These are phyloP conservation scores for Ceratobasidium sp. DNA, from an alignment of 1,284 basidiomycete genomes.

Conservation along the genomic window DNA sequence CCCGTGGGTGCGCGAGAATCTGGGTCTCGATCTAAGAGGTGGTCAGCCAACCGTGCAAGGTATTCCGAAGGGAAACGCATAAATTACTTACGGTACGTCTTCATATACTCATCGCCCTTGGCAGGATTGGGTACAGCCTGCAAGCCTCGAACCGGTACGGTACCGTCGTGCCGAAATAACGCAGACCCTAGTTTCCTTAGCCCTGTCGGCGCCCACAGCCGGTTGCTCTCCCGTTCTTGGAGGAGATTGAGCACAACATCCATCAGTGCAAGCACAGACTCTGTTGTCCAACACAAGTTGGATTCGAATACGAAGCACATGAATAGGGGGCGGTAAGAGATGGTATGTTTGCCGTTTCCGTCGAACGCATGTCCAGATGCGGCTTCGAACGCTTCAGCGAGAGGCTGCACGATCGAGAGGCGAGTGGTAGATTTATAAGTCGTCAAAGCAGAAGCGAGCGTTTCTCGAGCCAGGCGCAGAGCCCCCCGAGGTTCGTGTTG, in stretches of 20 bases:
- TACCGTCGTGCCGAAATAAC: constrained; percentile 44
- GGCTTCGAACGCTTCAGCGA: constrained; percentile 50
- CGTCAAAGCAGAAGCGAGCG: constrained; percentile 51
- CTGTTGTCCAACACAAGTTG: constrained; percentile 53
- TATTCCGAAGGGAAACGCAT: not conserved
- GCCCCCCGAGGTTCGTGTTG: constrained; percentile 47
- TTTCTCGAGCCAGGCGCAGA: constrained; percentile 52
- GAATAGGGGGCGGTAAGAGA: constrained; percentile 54
- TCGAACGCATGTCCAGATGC: constrained; percentile 45
- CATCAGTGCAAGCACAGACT: constrained; percentile 56
- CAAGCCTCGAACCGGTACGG: constrained; percentile 51
- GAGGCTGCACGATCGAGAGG: constrained; percentile 57
- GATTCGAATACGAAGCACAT: constrained; percentile 57
- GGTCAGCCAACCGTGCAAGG: too few relatives aligned
- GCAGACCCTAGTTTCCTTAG: constrained; percentile 54
- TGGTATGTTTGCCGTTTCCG: constrained; percentile 1
- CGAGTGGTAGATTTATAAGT: constrained; percentile 54
- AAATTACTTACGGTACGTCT: too few relatives aligned
- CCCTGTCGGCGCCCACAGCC: constrained; percentile 61
- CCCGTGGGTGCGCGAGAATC: constrained; percentile 59
- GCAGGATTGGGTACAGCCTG: constrained; percentile 43
- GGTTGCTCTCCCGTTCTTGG: too few relatives aligned
- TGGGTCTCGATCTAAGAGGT: constrained; percentile 54
- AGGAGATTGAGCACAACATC: constrained; percentile 52
- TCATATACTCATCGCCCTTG: constrained; percentile 45